A percentile compares a stretch with the other conserved stretches of the same genome.
phyloP scores from a whole-genome alignment of 78 protist species.

The Diacronema lutheri region DNA sequence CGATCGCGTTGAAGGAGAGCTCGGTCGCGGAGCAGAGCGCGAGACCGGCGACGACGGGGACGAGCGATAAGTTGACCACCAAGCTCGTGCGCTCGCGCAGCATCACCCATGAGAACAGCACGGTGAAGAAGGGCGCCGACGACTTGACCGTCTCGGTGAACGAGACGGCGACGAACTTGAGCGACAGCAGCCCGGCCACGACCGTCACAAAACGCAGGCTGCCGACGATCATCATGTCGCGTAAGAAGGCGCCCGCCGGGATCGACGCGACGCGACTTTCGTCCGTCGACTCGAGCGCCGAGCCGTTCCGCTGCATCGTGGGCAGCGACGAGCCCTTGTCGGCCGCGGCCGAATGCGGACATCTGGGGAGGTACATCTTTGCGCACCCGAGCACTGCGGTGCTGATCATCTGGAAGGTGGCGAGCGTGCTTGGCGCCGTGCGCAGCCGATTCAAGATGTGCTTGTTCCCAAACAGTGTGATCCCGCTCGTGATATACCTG shows the following conservation, averaged over 20 bases:
- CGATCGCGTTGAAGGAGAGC: neutral
- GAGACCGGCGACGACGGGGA: neutral
- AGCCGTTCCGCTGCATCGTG: too few species aligned
- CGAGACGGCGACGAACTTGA: neutral
- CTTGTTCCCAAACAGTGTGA: neutral
- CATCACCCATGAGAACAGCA: neutral
- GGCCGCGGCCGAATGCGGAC: too few species aligned
- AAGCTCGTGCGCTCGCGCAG: neutral
- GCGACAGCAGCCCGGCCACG: neutral
- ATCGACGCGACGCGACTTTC: too few species aligned
- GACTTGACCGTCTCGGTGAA: slow-evolving; percentile 11
- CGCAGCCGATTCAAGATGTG: neutral
- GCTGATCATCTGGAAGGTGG: neutral
- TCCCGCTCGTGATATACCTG: neutral
- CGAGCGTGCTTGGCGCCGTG: neutral
- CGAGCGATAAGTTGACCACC: neutral
- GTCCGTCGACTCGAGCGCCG: too few species aligned
- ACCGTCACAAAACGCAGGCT: neutral
- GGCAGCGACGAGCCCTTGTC: too few species aligned
- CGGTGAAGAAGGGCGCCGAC: neutral
- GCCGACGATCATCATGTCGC: neutral
- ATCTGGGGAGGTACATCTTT: neutral
- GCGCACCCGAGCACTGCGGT: neutral
- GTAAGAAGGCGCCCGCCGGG: too few species aligned
- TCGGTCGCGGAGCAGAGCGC: neutral